Conservation (phyloP, 768 basidiomycete genomes). For the Psilocybe sp. region DNA sequence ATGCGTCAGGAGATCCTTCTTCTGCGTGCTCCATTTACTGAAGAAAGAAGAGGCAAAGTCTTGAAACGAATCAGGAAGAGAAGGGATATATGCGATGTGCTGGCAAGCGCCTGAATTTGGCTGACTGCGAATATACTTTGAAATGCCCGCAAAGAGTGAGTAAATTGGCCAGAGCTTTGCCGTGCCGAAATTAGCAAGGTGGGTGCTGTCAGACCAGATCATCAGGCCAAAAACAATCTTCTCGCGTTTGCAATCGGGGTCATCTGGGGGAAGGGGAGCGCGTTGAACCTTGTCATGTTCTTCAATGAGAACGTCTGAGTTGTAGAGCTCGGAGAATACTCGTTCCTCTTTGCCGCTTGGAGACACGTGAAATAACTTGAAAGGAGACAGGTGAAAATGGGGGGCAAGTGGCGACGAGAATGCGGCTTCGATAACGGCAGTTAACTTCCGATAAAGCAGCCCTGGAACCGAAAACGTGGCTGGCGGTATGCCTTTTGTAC, state of each 20-base stretch:
- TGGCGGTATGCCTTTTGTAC: slow-evolving; percentile 11
- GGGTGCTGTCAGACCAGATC: slow-evolving; percentile 21
- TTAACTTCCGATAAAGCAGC: slow-evolving; percentile 20
- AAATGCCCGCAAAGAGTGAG: slow-evolving; percentile 31
- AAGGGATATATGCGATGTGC: slow-evolving; percentile 40
- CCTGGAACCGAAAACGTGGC: slow-evolving; percentile 20
- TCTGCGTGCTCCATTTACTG: background rate
- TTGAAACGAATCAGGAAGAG: slow-evolving; percentile 14
- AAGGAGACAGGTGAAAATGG: slow-evolving; percentile 24
- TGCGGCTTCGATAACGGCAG: slow-evolving; percentile 18
- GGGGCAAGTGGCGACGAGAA: slow-evolving; percentile 12
- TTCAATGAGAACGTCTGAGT: slow-evolving; percentile 23
- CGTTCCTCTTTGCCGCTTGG: slow-evolving; percentile 7
- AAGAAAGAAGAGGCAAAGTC: slow-evolving; percentile 16
- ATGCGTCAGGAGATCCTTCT: slow-evolving; percentile 23
- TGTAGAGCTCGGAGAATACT: slow-evolving; percentile 24
- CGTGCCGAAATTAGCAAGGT: slow-evolving; percentile 28
- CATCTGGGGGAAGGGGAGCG: slow-evolving; percentile 6
- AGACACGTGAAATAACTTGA: slow-evolving; percentile 15
- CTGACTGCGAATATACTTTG: slow-evolving; percentile 33
- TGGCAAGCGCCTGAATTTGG: slow-evolving; percentile 28
- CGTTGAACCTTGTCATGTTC: slow-evolving; percentile 21
- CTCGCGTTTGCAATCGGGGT: slow-evolving; percentile 11
- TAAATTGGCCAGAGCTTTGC: slow-evolving; percentile 32
- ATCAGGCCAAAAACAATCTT: slow-evolving; percentile 21